phyloP scores from a whole-genome alignment of 805 yeast genomes.

The Myxozyma neotropica region DNA sequence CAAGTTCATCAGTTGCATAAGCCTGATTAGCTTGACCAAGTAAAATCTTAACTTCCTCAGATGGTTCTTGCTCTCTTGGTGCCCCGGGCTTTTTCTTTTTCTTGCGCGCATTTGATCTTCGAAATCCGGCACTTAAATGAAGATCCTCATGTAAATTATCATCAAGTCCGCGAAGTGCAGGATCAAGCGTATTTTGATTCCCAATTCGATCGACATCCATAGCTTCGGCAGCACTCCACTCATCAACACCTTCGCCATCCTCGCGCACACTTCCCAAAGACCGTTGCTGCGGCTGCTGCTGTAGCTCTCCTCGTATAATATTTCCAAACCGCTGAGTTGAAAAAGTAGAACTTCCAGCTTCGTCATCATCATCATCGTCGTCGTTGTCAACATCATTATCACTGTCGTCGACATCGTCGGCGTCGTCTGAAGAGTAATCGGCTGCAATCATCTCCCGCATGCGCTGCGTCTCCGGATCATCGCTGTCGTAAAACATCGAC shows the following conservation, averaged over 20 bases:
- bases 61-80: slow-evolving; percentile 46
- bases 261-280: background rate
- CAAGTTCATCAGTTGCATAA: slow-evolving; percentile 62
- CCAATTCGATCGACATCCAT: background rate
- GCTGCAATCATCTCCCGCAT: slow-evolving; percentile 28
- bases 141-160: slow-evolving; percentile 23
- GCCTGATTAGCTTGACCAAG: slow-evolving; percentile 79
- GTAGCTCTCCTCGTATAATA: background rate
- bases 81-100: slow-evolving; percentile 8
- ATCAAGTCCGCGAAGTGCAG: slow-evolving; percentile 5
- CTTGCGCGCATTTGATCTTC: slow-evolving; percentile 2
- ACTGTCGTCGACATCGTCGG: slow-evolving; percentile 35
- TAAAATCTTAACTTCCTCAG: slow-evolving; percentile 59
- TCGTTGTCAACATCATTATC: slow-evolving; percentile 38
- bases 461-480: slow-evolving; percentile 26
- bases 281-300: no score
- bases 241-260: slow-evolving; percentile 8
- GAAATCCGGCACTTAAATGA: slow-evolving; percentile 11
- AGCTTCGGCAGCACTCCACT: background rate
- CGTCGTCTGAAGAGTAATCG: slow-evolving; percentile 24
- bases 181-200: slow-evolving; percentile 10
- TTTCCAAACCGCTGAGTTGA: slow-evolving; percentile 32
- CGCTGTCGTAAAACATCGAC: slow-evolving; percentile 16
- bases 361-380: slow-evolving; percentile 28
- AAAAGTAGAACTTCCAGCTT: slow-evolving; percentile 39